Percentiles rank a stretch among this genome's conserved stretches.
Conservation (phyloP, 2,329 filamentous ascomycete genomes). For the Penicillium frequentans region DNA sequence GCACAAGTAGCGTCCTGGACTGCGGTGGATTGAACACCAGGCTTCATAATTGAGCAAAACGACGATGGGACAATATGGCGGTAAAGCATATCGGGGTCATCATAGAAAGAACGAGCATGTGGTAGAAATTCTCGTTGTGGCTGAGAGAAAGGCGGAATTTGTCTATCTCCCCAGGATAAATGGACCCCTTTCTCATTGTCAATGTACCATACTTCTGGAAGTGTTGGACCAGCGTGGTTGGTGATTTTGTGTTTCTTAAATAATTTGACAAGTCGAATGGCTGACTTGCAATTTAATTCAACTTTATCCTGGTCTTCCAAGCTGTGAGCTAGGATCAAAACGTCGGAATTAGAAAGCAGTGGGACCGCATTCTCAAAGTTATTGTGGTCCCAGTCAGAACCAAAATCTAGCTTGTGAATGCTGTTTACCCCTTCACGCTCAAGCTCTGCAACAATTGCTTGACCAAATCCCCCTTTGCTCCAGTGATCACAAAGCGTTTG, state of each 20-base stretch:
- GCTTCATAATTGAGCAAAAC: background rate
- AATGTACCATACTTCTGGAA: background rate
- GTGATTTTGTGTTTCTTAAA: background rate
- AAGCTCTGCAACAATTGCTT: background rate
- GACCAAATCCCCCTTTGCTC: background rate
- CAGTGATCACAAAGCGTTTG: background rate
- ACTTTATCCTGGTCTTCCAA: background rate
- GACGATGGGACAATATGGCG: background rate
- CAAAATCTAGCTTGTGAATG: background rate
- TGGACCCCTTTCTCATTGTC: background rate
- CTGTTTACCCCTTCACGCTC: background rate
- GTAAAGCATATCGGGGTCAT: background rate
- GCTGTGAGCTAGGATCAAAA: background rate
- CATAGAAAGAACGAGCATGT: background rate
- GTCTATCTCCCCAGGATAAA: background rate
- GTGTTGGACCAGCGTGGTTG: background rate
- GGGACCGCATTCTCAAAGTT: background rate
- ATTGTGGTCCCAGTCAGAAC: background rate
- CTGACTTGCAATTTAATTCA: background rate
- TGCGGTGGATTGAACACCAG: background rate
- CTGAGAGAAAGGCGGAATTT: background rate
- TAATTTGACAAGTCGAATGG: background rate
- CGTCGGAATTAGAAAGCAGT: background rate
- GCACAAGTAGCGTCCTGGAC: background rate
- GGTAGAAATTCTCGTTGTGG: background rate